A percentile compares a stretch with the other conserved stretches of the same genome.
Evolutionary conservation across 2,329 filamentous ascomycete species (phyloP).

Genomic region (Aspergillus sp.): DNA sequence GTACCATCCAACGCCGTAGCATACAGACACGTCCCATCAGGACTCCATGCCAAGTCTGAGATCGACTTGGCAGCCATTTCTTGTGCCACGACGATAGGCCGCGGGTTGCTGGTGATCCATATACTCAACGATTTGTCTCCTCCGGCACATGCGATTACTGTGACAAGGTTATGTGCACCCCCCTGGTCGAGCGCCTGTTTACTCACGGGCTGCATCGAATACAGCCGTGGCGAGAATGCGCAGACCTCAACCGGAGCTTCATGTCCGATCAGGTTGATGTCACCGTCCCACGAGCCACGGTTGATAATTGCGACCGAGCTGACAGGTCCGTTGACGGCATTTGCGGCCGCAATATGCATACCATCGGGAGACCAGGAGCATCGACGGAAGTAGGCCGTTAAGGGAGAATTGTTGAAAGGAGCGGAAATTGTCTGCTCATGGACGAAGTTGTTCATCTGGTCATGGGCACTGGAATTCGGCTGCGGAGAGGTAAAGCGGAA

Average conservation of each 20-base stretch:
- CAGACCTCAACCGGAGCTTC: constrained; percentile 96
- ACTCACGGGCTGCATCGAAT: constrained; percentile 60
- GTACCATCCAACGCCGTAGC: constrained; percentile 83
- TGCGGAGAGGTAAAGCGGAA: constrained; percentile 88
- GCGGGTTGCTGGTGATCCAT: constrained; percentile 94
- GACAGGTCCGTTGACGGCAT: constrained; percentile 93
- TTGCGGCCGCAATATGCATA: constrained; percentile 92
- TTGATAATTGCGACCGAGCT: constrained; percentile 96
- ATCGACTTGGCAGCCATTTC: constrained; percentile 87
- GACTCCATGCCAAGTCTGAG: constrained; percentile 88
- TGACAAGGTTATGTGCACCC: constrained; percentile 54
- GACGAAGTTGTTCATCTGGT: constrained; percentile 94
- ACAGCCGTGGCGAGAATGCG: constrained; percentile 89
- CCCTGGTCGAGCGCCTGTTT: constrained; percentile 41
- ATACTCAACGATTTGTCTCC: constrained; percentile 95
- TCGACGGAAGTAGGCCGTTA: constrained; percentile 93
- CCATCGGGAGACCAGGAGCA: constrained; percentile 98
- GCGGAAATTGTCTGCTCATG: constrained; percentile 84
- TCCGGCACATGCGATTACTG: constrained; percentile 91
- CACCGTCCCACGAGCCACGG: constrained; percentile 84
- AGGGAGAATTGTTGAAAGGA: constrained; percentile 82
- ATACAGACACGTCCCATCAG: constrained; percentile 81
- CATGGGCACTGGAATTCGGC: constrained; percentile 86
- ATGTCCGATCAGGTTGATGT: constrained; percentile 95
- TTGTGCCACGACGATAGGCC: constrained; percentile 83